Conservation (phyloP, 2,329 filamentous ascomycete species). For the Aureobasidium sp. region DNA sequence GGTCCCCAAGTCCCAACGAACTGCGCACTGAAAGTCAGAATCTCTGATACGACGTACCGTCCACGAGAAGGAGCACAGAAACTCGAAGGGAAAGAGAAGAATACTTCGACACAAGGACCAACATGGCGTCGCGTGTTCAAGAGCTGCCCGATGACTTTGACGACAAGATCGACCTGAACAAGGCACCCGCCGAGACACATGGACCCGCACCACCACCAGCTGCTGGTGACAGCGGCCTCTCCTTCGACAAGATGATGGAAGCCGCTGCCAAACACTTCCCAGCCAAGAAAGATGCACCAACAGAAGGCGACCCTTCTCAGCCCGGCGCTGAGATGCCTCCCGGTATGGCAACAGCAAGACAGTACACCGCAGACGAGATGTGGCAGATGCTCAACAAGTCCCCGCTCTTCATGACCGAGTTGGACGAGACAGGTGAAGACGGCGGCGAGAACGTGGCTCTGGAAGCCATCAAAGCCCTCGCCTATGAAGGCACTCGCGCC, state of each 20-base stretch:
- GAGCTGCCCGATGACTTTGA: conserved; percentile 45
- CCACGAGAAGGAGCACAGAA: background rate
- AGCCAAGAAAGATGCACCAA: conserved; percentile 11
- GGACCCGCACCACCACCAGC: conserved; percentile 18
- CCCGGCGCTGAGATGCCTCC: conserved; percentile 46
- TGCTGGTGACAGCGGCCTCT: conserved; percentile 27
- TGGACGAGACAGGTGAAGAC: conserved; percentile 52
- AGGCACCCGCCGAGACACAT: conserved; percentile 19
- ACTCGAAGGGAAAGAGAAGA: background rate
- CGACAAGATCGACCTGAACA: conserved; percentile 35
- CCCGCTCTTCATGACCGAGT: conserved; percentile 92
- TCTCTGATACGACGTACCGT: background rate
- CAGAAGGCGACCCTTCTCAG: conserved; percentile 17
- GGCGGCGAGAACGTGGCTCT: conserved; percentile 71
- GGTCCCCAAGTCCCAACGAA: no score
- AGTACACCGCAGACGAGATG: conserved; percentile 52
- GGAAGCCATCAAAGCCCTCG: conserved; percentile 80
- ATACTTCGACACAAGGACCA: background rate
- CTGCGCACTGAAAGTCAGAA: no score
- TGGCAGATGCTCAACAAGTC: conserved; percentile 58
- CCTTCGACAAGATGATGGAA: conserved; percentile 25
- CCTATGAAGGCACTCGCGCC: conserved; percentile 81
- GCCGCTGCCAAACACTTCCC: conserved; percentile 13
- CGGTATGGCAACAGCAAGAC: conserved; percentile 48
- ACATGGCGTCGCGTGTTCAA: conserved; percentile 29